A percentile compares a stretch with the other conserved stretches of the same genome.
Evolutionary conservation across 306 rosid genomes (phyloP).

Genomic region (Dicorynia guianensis): DNA sequence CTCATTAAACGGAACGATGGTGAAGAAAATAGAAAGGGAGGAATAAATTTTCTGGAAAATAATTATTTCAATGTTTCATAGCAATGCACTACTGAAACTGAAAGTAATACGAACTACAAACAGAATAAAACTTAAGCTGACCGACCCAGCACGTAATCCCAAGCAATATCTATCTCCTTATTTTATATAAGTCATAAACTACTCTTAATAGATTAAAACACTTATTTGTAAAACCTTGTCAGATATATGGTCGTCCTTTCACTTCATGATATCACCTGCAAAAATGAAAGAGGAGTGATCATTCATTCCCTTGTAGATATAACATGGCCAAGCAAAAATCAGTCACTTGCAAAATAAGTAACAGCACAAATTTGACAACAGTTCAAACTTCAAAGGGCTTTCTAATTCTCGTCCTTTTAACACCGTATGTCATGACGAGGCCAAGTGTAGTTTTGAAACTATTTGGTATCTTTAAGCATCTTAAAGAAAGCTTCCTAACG

Average conservation of each 20-base stretch:
- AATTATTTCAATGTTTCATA: background rate
- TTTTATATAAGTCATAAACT: constrained; percentile 17
- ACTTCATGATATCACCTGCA: constrained; percentile 61
- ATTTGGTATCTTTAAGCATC: background rate
- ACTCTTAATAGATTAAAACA: constrained; percentile 9
- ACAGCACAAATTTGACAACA: background rate
- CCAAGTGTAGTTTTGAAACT: background rate
- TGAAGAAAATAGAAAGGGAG: too few relatives aligned
- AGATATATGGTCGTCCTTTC: constrained; percentile 20
- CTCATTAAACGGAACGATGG: too few relatives aligned
- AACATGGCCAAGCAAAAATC: background rate
- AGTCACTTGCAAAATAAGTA: background rate
- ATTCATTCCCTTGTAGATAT: background rate
- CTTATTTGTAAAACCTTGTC: constrained; percentile 32
- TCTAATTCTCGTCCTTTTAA: background rate
- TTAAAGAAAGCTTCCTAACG: background rate
- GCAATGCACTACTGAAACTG: background rate
- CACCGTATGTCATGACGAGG: background rate
- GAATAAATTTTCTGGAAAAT: background rate
- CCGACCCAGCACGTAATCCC: background rate
- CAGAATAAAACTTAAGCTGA: constrained; percentile 24
- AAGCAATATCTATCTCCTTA: constrained; percentile 9
- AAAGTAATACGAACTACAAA: constrained; percentile 11
- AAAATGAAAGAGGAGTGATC: background rate
- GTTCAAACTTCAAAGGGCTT: background rate